Percentiles rank a stretch among this genome's conserved stretches.
phyloP scores from a whole-genome alignment of 2,329 filamentous ascomycete species.

The Calonectria crousiana region DNA sequence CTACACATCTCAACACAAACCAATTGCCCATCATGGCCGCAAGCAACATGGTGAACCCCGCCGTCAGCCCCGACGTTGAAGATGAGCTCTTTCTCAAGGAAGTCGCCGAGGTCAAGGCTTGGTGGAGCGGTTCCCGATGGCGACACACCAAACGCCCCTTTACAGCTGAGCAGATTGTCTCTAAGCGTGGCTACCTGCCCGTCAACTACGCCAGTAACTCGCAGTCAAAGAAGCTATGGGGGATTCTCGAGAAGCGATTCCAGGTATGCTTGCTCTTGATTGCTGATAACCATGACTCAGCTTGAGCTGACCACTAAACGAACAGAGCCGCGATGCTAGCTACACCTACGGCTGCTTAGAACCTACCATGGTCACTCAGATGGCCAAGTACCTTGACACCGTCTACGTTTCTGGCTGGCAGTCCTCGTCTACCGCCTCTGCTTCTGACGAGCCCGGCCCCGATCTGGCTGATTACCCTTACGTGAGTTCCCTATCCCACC shows the following conservation, averaged over 20 bases:
- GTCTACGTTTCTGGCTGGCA: conserved; percentile 99
- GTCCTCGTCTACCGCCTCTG: conserved; percentile 94
- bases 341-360: conserved; percentile 98
- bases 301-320: background rate
- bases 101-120: conserved; percentile 88
- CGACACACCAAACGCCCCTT: conserved; percentile 91
- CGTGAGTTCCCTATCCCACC: conserved; percentile 61
- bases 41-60: conserved; percentile 71
- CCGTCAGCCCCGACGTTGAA: conserved; percentile 68
- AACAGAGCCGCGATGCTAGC: conserved; percentile 83
- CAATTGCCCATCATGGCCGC: conserved; percentile 63
- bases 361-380: conserved; percentile 98
- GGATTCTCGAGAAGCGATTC: conserved; percentile 87
- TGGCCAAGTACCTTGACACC: conserved; percentile 98
- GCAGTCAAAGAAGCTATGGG: conserved; percentile 95
- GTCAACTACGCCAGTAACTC: conserved; percentile 92
- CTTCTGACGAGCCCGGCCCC: conserved; percentile 94
- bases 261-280: conserved; percentile 67
- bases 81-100: conserved; percentile 82
- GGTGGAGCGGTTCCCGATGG: conserved; percentile 96
- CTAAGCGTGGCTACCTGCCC: conserved; percentile 91
- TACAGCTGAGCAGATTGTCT: conserved; percentile 96
- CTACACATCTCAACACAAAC: conserved; percentile 16
- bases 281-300: background rate
- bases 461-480: conserved; percentile 99